A percentile compares a stretch with the other conserved stretches of the same genome.
Evolutionary conservation across 176 grass and related monocot genomes (phyloP).

Genomic region (Oryza nivara): DNA sequence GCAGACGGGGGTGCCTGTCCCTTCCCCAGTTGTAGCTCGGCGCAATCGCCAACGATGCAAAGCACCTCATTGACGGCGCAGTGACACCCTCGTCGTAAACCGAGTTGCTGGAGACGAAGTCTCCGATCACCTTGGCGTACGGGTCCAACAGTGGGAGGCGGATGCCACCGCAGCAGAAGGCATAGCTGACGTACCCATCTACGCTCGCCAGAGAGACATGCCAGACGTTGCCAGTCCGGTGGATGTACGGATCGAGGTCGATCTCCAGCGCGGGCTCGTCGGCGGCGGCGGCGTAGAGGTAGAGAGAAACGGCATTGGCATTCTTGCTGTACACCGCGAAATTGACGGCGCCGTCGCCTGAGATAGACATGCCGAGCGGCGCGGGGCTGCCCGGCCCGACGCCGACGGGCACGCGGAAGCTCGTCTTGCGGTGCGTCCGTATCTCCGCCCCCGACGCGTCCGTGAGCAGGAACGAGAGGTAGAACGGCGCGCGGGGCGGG

Average conservation of each 20-base stretch:
- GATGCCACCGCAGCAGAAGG: conserved; percentile 68
- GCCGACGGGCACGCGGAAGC: conserved; percentile 78
- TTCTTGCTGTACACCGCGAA: conserved; percentile 77
- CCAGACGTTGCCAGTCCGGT: conserved; percentile 80
- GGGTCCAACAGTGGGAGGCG: conserved; percentile 69
- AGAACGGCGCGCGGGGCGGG: conserved; percentile 58
- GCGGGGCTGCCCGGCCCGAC: conserved; percentile 65
- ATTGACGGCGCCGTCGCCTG: conserved; percentile 58
- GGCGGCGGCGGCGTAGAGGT: conserved; percentile 47
- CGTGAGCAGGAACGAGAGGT: conserved; percentile 74
- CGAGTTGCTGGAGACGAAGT: conserved; percentile 44
- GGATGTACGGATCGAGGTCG: conserved; percentile 72
- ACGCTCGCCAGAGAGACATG: conserved; percentile 66
- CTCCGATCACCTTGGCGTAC: conserved; percentile 69
- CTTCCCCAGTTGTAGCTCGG: conserved; percentile 63
- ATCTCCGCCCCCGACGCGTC: conserved; percentile 53
- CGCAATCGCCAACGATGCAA: conserved; percentile 47
- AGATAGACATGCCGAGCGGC: conserved; percentile 69
- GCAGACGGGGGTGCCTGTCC: conserved; percentile 55
- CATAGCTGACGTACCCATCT: conserved; percentile 61
- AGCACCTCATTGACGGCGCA: conserved; percentile 52
- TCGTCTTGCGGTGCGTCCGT: conserved; percentile 62
- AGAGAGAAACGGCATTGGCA: conserved; percentile 63
- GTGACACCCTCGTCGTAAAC: conserved; percentile 40
- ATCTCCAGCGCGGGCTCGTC: conserved; percentile 65